Conservation (phyloP, 1,139 yeast species). For the Debaryomyces sp. region DNA sequence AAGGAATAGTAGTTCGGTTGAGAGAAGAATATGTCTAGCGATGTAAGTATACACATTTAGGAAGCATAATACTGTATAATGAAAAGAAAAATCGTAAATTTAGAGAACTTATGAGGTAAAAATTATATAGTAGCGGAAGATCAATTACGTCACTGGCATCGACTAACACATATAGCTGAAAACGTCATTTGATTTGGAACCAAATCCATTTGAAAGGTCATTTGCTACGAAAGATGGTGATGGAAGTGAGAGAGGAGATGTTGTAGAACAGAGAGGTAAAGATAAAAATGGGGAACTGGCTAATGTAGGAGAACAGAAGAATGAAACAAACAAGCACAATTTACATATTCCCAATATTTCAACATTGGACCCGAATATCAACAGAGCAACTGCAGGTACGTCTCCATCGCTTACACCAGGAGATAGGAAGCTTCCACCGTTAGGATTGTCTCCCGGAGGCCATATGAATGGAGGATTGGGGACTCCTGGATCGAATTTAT, state of each 20-base stretch:
- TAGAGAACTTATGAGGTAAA: neutral
- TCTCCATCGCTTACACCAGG: constrained; percentile 65
- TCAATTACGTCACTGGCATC: constrained; percentile 15
- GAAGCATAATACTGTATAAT: neutral
- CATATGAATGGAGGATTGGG: constrained; percentile 41
- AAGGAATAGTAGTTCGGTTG: neutral
- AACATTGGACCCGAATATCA: constrained; percentile 20
- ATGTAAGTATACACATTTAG: constrained; percentile 25
- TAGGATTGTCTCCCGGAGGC: constrained; percentile 46
- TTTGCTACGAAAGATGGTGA: constrained; percentile 63
- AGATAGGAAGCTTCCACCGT: constrained; percentile 60
- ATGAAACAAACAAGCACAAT: constrained; percentile 31
- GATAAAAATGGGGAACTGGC: constrained; percentile 8
- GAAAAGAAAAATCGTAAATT: neutral
- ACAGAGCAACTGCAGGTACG: constrained; percentile 47
- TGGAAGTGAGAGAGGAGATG: constrained; percentile 9
- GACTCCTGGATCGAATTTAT: constrained; percentile 52
- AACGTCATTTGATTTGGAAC: constrained; percentile 77
- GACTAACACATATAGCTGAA: constrained; percentile 30
- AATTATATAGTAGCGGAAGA: constrained; percentile 1
- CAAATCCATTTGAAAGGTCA: constrained; percentile 93
- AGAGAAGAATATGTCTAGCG: constrained; percentile 24
- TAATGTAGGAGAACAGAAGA: constrained; percentile 6
- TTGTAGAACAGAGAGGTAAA: constrained; percentile 10
- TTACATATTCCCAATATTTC: constrained; percentile 39